phyloP scores from a whole-genome alignment of 305 asterid genomes.

The Caryopteris hybrid region DNA sequence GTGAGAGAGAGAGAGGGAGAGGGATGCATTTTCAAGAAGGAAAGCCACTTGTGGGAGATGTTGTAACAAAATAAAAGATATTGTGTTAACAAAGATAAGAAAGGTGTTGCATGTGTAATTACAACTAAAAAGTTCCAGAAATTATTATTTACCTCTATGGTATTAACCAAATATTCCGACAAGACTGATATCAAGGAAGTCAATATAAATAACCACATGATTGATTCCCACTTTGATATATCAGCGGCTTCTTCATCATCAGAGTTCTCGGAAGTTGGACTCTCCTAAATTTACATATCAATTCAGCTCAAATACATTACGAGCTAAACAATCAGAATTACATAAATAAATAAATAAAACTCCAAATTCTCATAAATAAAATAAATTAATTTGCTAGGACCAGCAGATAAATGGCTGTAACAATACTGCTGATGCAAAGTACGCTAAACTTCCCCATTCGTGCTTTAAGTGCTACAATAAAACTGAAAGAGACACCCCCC shows the following conservation, averaged over 20 bases:
- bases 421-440: neutral
- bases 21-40: neutral
- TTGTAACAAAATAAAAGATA: neutral
- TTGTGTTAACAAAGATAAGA: neutral
- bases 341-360: neutral
- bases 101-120: neutral
- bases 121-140: neutral
- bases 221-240: conserved; percentile 62
- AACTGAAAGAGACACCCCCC: no score
- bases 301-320: conserved; percentile 6
- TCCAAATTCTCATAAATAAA: neutral
- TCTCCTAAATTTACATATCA: conserved; percentile 32
- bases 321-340: conserved; percentile 1
- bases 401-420: neutral
- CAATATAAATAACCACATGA: conserved; percentile 57
- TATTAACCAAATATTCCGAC: conserved; percentile 66
- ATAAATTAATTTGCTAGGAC: neutral
- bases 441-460: neutral
- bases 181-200: conserved; percentile 55
- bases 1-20: neutral
- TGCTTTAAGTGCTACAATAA: no score
- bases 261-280: conserved; percentile 29
- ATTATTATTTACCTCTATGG: conserved; percentile 55
- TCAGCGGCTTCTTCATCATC: conserved; percentile 57
- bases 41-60: neutral